Base-by-base conservation (phyloP, 1,284 basidiomycete genomes). In the Amylostereum areolatum region DNA sequence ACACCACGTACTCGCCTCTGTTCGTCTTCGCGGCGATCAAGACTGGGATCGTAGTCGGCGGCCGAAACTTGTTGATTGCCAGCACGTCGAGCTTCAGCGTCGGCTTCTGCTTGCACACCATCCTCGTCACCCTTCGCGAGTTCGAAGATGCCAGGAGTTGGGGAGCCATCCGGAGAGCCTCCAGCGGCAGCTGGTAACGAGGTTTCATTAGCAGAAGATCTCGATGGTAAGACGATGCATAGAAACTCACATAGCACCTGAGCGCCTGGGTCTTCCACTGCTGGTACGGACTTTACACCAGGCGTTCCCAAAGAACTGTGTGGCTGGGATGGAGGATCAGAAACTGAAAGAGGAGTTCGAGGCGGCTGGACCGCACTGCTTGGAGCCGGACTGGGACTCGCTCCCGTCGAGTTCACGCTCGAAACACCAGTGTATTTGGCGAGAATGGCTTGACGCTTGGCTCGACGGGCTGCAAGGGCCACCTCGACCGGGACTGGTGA, bases 31-130 rank as follows among this genome's bases (percentile, higher is more conserved):
- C 84, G 75, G 36, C 86, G 79, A 68, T 95, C 93, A 55, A 85
- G 66, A 59, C 85, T 89, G 12, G 92, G 91, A 66, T 96, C 90
- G 67, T 97, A 97, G 67, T 97, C 93, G 41, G 92, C 94, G 24
- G 94, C 94, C 37, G 84, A 89, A 33, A 95, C 74, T 62, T 89
- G 86, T 56, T 85, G 73, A 42, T 70, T 70, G n/a, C 70, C 77
- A 44, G 74, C 71, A 4, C 48, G 55, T 28, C 45, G 48, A 11
- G 47, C 46, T 48, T 78, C 69, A 45, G 66, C 65, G 53, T 69
- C 69, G 1, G 65, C 66, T 47, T 68, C 67, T 3, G 64, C 66
- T 53, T 71, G 66, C 18, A 67, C 67, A 11, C 67, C 62, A 29
- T 77, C 72, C 12, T 82, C 77, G 34, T 71, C 72, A 31, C 77